Percentiles rank a stretch among this genome's conserved stretches.
phyloP scores from a whole-genome alignment of 352 stramenopile genomes.

The Globisporangium barbulae region DNA sequence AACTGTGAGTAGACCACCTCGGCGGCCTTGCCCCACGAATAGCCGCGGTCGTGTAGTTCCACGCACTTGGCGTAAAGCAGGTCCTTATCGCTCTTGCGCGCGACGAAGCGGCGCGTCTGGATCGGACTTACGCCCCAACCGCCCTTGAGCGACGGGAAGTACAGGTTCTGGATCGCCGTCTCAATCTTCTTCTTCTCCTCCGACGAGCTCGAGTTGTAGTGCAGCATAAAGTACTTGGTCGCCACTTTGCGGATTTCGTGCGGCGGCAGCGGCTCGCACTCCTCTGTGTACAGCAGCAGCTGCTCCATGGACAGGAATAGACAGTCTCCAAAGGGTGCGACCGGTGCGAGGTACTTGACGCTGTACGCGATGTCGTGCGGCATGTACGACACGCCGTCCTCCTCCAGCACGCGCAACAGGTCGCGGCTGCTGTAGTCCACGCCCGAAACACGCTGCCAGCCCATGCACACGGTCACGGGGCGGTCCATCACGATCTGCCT shows the following conservation, averaged over 20 bases:
- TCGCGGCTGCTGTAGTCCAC: constrained; percentile 74
- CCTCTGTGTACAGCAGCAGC: constrained; percentile 80
- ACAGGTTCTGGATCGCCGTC: constrained; percentile 82
- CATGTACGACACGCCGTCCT: constrained; percentile 83
- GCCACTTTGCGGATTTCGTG: constrained; percentile 69
- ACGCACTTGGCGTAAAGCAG: constrained; percentile 74
- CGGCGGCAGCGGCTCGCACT: constrained; percentile 70
- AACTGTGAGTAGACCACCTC: constrained; percentile 77
- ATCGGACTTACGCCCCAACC: constrained; percentile 83
- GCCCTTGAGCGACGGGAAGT: constrained; percentile 77
- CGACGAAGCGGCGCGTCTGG: constrained; percentile 79
- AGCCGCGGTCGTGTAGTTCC: constrained; percentile 74
- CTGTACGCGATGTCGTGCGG: constrained; percentile 86
- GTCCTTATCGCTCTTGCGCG: constrained; percentile 59
- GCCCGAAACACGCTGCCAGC: constrained; percentile 76
- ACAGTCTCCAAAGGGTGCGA: constrained; percentile 81
- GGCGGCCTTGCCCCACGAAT: constrained; percentile 71
- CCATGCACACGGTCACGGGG: constrained; percentile 82
- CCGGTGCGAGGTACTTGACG: constrained; percentile 84
- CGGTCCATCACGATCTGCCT: constrained; percentile 65
- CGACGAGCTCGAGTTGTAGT: constrained; percentile 54
- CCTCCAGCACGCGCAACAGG: constrained; percentile 70
- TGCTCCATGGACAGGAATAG: constrained; percentile 89
- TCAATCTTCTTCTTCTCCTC: constrained; percentile 78
- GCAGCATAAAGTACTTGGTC: constrained; percentile 72